A percentile compares a stretch with the other conserved stretches of the same genome.
phyloP scores from a whole-genome alignment of 441 rosid species.

The Gossypium davidsonii region DNA sequence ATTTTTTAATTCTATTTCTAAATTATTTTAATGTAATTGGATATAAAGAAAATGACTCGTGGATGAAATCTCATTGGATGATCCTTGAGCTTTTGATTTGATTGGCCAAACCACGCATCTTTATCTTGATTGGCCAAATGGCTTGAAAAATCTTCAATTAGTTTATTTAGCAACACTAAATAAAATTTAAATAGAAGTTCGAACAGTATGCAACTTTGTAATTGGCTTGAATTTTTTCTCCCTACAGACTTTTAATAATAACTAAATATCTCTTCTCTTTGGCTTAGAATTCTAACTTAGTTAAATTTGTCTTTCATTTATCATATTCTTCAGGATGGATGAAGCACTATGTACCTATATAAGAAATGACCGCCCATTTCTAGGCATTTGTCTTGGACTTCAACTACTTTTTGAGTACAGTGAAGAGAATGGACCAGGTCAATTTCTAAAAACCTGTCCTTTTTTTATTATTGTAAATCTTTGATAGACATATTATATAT shows the following conservation, averaged over 20 bases:
- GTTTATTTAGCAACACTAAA: neutral
- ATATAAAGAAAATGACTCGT: neutral
- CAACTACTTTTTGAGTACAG: slow-evolving; percentile 87
- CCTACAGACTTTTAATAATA: neutral
- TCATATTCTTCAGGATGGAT: slow-evolving; percentile 55
- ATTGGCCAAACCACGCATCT: neutral
- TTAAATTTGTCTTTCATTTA: neutral
- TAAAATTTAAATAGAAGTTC: neutral
- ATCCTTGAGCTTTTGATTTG: neutral
- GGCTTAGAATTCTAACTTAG: slow-evolving; percentile 30
- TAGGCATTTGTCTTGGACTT: slow-evolving; percentile 94
- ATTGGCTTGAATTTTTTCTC: neutral
- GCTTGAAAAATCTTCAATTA: neutral
- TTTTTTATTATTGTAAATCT: neutral
- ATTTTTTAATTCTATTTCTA: neutral
- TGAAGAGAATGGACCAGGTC: slow-evolving; percentile 87
- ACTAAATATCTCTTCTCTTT: neutral
- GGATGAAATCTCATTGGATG: neutral
- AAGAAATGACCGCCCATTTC: slow-evolving; percentile 79
- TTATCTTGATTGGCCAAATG: neutral
- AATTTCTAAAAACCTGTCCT: slow-evolving; percentile 4
- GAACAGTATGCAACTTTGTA: neutral
- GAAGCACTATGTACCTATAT: slow-evolving; percentile 75
- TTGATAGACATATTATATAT: neutral
- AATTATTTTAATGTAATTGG: neutral